These are phyloP conservation scores for Aspergillus glaucus DNA, from an alignment of 2,329 filamentous ascomycete species.

Conservation along the genomic window DNA sequence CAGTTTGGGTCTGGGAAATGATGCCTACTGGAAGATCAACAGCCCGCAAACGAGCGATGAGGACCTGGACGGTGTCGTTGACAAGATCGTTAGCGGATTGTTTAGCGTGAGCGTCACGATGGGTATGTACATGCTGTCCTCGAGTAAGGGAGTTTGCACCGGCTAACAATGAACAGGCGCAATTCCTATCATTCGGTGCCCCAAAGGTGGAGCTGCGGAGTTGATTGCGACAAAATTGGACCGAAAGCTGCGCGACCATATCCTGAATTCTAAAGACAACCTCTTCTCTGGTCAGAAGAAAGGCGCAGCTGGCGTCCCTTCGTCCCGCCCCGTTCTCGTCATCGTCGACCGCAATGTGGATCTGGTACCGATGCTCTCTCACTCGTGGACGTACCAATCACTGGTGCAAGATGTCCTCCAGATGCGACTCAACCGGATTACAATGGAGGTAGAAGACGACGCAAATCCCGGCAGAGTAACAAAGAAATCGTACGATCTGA, in stretches of 20 bases:
- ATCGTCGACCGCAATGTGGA: constrained; percentile 95
- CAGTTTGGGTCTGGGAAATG: constrained; percentile 84
- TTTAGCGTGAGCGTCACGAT: constrained; percentile 98
- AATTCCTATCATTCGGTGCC: constrained; percentile 91
- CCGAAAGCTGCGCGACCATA: constrained; percentile 89
- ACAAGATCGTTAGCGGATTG: constrained; percentile 89
- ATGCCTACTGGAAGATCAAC: constrained; percentile 94
- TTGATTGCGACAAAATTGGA: constrained; percentile 92
- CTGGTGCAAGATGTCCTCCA: constrained; percentile 71
- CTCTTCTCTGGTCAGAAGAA: constrained; percentile 69
- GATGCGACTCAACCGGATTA: constrained; percentile 88
- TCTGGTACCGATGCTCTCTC: constrained; percentile 95
- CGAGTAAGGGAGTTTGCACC: not conserved
- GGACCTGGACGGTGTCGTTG: constrained; percentile 77
- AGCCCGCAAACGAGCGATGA: constrained; percentile 86
- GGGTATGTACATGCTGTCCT: constrained; percentile 51
- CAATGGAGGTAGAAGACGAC: constrained; percentile 78
- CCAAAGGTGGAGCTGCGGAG: constrained; percentile 86
- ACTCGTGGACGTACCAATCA: constrained; percentile 88
- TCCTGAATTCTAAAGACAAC: constrained; percentile 96
- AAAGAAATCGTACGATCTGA: constrained; percentile 87
- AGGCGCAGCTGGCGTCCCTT: constrained; percentile 57
- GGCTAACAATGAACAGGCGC: constrained; percentile 50
- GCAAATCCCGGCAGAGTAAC: constrained; percentile 65
- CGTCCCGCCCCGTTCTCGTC: constrained; percentile 79